Evolutionary conservation across 495 filamentous ascomycete species (phyloP), one percentile per base, ranked within the genome.

Genomic region (Neurospora terricola): DNA sequence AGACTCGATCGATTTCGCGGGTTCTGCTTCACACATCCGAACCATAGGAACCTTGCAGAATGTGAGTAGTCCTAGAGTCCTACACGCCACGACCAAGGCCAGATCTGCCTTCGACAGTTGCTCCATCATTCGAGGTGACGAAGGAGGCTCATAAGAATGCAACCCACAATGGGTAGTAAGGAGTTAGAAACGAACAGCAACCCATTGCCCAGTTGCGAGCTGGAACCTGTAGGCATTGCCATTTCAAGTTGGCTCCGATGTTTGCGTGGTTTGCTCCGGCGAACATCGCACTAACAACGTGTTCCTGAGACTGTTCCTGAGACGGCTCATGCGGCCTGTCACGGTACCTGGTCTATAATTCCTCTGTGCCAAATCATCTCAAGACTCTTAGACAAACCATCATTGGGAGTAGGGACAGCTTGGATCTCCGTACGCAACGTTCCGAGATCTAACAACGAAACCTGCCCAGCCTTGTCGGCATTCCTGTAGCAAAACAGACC

Each of bases 191-290:
- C 23, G 48, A 59, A 59, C 21, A 9, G 23, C 21, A 14, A 27
- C 48, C 21, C 48, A 62, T 62, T 30, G 23, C 23, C 18, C 48
- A 59, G 48, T 59, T 59, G 48, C 48, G 21, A 59, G 21, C 48
- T 11, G 21, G 48, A 21, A 59, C 10, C 48, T 59, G 48, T 66
- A 66, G 54, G 54, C 27, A 34, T 66, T 69, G 73, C 39, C 70
- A 74, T 48, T 69, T 54, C 39, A 43, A 42, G 45, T 68, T 30
- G 70, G 42, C 45, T 73, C 54, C 2, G 71, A 30, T 14, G 37
- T 72, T 72, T 73, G 69, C 27, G 70, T 43, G 69, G 42, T 27
- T 68, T 45, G 45, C 27, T 62, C 48, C 38, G 68, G 72, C 70
- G 73, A 36, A 27, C 42, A 69, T 66, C 27, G 14, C 54, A 66